A percentile compares a stretch with the other conserved stretches of the same genome.
These are phyloP conservation scores for Daldinia bambusicola DNA, from an alignment of 495 filamentous ascomycete genomes.

Conservation along the genomic window DNA sequence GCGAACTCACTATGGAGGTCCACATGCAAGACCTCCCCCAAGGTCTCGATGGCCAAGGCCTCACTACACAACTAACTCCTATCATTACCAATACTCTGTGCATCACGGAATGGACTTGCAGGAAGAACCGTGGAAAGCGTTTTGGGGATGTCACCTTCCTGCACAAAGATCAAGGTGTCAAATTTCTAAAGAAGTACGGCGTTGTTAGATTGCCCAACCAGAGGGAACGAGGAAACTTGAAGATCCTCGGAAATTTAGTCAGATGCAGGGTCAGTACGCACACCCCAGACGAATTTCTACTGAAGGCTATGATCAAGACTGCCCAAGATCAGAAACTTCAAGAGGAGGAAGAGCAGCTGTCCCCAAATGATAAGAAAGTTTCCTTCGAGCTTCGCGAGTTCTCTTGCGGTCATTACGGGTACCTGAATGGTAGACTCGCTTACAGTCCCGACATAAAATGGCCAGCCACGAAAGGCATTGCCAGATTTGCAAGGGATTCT, in stretches of 20 bases:
- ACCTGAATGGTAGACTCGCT: slow-evolving; percentile 49
- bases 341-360: slow-evolving; percentile 10
- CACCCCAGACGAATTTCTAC: slow-evolving; percentile 48
- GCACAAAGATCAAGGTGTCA: slow-evolving; percentile 45
- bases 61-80: slow-evolving; percentile 50
- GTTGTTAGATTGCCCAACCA: slow-evolving; percentile 12
- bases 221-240: slow-evolving; percentile 48
- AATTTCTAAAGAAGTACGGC: slow-evolving; percentile 50
- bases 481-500: slow-evolving; percentile 57
- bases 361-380: slow-evolving; percentile 25
- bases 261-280: slow-evolving; percentile 58
- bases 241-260: slow-evolving; percentile 50
- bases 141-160: slow-evolving; percentile 54
- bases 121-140: slow-evolving; percentile 45
- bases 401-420: slow-evolving; percentile 64
- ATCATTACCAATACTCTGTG: slow-evolving; percentile 45
- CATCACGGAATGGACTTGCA: slow-evolving; percentile 51
- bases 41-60: slow-evolving; percentile 46
- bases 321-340: slow-evolving; percentile 39
- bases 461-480: slow-evolving; percentile 36
- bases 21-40: slow-evolving; percentile 54
- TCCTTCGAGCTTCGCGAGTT: slow-evolving; percentile 48
- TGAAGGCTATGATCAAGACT: slow-evolving; percentile 55
- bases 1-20: slow-evolving; percentile 42
- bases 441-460: slow-evolving; percentile 60